These are phyloP conservation scores for Populus deltoides DNA, from an alignment of 345 rosid genomes.

Conservation along the genomic window DNA sequence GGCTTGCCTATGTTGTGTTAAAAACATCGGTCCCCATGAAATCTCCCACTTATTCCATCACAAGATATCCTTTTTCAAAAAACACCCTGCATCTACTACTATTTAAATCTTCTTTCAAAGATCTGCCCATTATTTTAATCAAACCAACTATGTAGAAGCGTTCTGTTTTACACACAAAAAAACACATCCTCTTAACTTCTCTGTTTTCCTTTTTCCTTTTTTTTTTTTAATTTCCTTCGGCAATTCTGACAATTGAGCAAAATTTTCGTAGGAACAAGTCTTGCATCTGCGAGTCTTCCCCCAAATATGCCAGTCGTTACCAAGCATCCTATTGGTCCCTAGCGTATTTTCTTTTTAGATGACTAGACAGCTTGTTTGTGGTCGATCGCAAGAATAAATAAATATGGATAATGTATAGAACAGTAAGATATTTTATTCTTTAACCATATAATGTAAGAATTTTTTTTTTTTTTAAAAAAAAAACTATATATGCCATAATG, in stretches of 20 bases:
- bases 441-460: too few relatives aligned
- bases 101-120: background rate
- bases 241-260: background rate
- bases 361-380: too few relatives aligned
- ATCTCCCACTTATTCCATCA: slow-evolving; percentile 41
- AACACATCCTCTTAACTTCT: background rate
- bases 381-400: too few relatives aligned
- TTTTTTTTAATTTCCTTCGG: background rate
- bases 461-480: too few relatives aligned
- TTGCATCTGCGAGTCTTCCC: background rate
- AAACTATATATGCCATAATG: too few relatives aligned
- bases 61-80: slow-evolving; percentile 27
- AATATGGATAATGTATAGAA: too few relatives aligned
- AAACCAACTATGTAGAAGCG: background rate
- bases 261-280: background rate
- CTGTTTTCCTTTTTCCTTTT: background rate
- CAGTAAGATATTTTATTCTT: too few relatives aligned
- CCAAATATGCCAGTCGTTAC: background rate
- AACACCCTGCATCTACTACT: slow-evolving; percentile 14
- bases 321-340: too few relatives aligned
- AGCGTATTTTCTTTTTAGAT: too few relatives aligned
- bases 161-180: background rate
- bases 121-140: background rate
- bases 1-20: background rate
- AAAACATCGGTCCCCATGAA: slow-evolving; percentile 39